Base-by-base conservation (phyloP, 1,139 yeast species). In the Trichomonascaceae sp. region DNA sequence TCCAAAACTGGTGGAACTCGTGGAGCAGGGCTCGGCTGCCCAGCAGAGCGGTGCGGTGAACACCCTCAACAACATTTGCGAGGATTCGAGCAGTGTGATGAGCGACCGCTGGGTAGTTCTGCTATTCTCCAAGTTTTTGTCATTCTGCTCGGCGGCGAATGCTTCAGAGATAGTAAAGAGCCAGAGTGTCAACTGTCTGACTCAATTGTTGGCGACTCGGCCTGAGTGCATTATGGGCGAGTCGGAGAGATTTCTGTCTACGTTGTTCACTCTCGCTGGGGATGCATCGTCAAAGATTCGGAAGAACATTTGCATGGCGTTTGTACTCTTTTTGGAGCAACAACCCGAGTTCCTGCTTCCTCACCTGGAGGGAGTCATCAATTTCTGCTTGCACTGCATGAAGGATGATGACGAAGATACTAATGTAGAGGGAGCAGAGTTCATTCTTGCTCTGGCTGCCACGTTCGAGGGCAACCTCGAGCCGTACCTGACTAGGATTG, bases 371-470 rank as follows among this genome's bases (percentile, higher is more conserved):
- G 97, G 97, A 4, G 85, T 89, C 13, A 71, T 89, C 33, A 72
- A 76, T 45, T 89, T 81, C 60, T 76, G 89, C 51, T 58, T 84
- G 38, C 96, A 87, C 54, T 71, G 87, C 42, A 74, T 89, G 62
- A 70, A 71, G 41, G 74, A 69, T 43, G 59, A 61, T 6, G 74
- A 75, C 42, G 92, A 80, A 42, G 76, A 68, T 37, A 92, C 85
- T 27, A 80, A 94, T 0, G 63, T 85, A 33, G 95, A 85, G 53
- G 97, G 94, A 2, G 84, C 95, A 57, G 98, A 89, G 58, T 85
- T 89, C 48, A 62, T 92, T 42, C 66, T 89, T 34, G 75, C 81
- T 1, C 65, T 89, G 37, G 74, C 93, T 1, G 78, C 84, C 9
- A 60, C 74, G 13, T 51, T 70, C 3, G 67, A 81, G 38, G 51